phyloP scores from a whole-genome alignment of 768 basidiomycete genomes.

The Pisolithus microcarpus region DNA sequence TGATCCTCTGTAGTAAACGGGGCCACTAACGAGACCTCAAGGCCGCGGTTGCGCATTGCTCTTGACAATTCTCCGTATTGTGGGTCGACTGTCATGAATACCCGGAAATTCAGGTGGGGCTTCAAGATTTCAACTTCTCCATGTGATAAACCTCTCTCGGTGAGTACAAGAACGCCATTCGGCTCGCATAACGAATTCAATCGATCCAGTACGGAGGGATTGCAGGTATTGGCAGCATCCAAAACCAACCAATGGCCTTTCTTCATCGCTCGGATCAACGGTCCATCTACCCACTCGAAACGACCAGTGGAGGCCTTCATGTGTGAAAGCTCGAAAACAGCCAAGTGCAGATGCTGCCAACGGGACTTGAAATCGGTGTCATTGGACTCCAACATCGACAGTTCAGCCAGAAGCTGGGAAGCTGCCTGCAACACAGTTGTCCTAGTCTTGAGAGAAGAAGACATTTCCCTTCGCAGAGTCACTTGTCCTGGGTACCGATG shows the following conservation, averaged over 20 bases:
- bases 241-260: slow-evolving; percentile 85
- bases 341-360: slow-evolving; percentile 12
- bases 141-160: slow-evolving; percentile 79
- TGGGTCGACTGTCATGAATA: slow-evolving; percentile 93
- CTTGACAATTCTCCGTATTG: slow-evolving; percentile 89
- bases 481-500: slow-evolving; percentile 10
- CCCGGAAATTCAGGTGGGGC: slow-evolving; percentile 84
- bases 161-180: slow-evolving; percentile 75
- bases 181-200: slow-evolving; percentile 94
- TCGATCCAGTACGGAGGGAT: slow-evolving; percentile 90
- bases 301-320: slow-evolving; percentile 35
- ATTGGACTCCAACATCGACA: slow-evolving; percentile 12
- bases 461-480: slow-evolving; percentile 12
- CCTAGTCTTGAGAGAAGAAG: slow-evolving; percentile 10
- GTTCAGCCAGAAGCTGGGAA: slow-evolving; percentile 22
- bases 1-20: slow-evolving; percentile 39
- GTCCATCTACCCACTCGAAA: slow-evolving; percentile 96
- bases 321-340: slow-evolving; percentile 17
- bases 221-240: slow-evolving; percentile 92
- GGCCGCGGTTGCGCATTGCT: slow-evolving; percentile 96
- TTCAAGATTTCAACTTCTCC: slow-evolving; percentile 65
- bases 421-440: slow-evolving; percentile 20
- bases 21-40: slow-evolving; percentile 63
- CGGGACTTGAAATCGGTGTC: slow-evolving; percentile 8
- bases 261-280: slow-evolving; percentile 79